Conservation (phyloP, 2,329 filamentous ascomycete species). For the Fusarium longipes region DNA sequence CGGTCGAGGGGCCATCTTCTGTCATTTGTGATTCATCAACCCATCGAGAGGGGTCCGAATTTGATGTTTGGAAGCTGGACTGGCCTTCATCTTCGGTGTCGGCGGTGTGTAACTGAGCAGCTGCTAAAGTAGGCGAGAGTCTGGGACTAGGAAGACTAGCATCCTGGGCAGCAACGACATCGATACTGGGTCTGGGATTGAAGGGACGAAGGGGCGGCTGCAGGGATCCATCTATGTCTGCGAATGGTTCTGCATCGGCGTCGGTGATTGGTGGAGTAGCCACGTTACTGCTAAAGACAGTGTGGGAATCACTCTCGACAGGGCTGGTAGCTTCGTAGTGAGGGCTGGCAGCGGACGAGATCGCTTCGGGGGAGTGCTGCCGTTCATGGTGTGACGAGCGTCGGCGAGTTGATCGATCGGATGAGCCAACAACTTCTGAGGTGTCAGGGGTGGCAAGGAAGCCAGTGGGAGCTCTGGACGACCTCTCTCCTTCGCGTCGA, state of each 20-base stretch:
- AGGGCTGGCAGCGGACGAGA: conserved; percentile 52
- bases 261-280: conserved; percentile 82
- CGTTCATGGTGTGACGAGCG: conserved; percentile 57
- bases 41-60: conserved; percentile 50
- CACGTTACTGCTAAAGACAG: conserved; percentile 71
- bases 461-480: conserved; percentile 43
- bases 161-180: conserved; percentile 82
- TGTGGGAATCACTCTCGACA: conserved; percentile 65
- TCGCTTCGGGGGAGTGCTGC: conserved; percentile 59
- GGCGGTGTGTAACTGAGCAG: conserved; percentile 65
- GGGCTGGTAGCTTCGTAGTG: conserved; percentile 64
- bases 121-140: conserved; percentile 88
- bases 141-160: conserved; percentile 95
- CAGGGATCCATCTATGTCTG: conserved; percentile 62
- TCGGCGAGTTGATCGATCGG: conserved; percentile 54
- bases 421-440: conserved; percentile 56
- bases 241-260: conserved; percentile 72
- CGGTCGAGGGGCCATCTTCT: conserved; percentile 46
- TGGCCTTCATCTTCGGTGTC: conserved; percentile 56
- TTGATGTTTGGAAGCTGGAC: conserved; percentile 49
- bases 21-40: conserved; percentile 57
- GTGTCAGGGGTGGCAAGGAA: conserved; percentile 69
- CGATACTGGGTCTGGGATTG: conserved; percentile 66
- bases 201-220: conserved; percentile 59
- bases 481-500: conserved; percentile 45